Evolutionary conservation across 305 asterid genomes (phyloP).

Genomic region (Euphrasia arctica): DNA sequence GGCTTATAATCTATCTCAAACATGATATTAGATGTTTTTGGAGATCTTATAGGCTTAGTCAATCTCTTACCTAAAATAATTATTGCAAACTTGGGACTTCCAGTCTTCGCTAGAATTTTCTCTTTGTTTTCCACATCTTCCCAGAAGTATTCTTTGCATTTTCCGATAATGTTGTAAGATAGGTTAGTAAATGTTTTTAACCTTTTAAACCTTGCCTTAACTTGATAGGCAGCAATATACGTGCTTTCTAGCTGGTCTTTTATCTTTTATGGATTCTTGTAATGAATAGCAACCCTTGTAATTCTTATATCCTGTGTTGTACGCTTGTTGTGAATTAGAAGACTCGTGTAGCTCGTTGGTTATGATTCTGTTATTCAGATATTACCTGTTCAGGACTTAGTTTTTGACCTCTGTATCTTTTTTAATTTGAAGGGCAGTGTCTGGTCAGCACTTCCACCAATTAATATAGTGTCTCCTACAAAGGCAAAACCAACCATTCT

Average conservation of each 20-base stretch:
- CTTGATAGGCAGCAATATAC: slow-evolving; percentile 9
- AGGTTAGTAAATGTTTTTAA: not conserved
- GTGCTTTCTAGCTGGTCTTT: slow-evolving; percentile 6
- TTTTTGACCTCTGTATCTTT: slow-evolving; percentile 34
- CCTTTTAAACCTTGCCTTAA: slow-evolving; percentile 10
- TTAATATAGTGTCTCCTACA: slow-evolving; percentile 42
- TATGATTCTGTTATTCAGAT: slow-evolving; percentile 25
- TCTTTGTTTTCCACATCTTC: not conserved
- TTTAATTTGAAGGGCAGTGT: slow-evolving; percentile 93
- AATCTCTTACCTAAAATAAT: not conserved
- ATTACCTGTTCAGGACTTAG: slow-evolving; percentile 28
- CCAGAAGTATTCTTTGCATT: slow-evolving; percentile 2
- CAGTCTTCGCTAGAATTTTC: not conserved
- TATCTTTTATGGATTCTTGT: slow-evolving; percentile 13
- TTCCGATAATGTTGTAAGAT: slow-evolving; percentile 3
- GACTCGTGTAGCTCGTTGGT: slow-evolving; percentile 19
- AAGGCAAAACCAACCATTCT: slow-evolving; percentile 63
- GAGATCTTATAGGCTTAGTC: not conserved
- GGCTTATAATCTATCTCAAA: not conserved
- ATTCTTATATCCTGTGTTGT: slow-evolving; percentile 13
- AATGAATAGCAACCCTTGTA: not conserved
- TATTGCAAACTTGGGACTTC: not conserved
- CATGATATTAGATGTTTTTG: not conserved
- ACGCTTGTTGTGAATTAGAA: slow-evolving; percentile 10
- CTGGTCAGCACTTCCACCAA: slow-evolving; percentile 96